phyloP scores from a whole-genome alignment of 2,329 filamentous ascomycete species.

The Fusarium duplospermum region DNA sequence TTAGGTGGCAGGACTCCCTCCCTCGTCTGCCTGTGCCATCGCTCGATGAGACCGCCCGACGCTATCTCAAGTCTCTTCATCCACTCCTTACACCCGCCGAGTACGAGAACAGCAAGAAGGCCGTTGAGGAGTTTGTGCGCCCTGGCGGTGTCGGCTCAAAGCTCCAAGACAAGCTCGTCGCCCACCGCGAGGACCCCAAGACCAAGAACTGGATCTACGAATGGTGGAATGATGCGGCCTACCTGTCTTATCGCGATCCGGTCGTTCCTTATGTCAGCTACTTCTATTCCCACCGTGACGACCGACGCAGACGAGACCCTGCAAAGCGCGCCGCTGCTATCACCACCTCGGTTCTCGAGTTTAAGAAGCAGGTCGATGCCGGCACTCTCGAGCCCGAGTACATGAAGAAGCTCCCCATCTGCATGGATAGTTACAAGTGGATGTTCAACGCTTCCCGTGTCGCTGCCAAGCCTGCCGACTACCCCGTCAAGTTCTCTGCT shows the following conservation, averaged over 20 bases:
- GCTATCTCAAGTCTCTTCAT: conserved; percentile 84
- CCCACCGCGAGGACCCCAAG: conserved; percentile 81
- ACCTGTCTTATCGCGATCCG: conserved; percentile 92
- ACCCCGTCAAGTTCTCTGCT: conserved; percentile 82
- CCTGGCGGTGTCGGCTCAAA: conserved; percentile 85
- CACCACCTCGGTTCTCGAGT: conserved; percentile 85
- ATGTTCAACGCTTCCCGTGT: conserved; percentile 98
- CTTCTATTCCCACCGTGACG: conserved; percentile 98
- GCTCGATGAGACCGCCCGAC: conserved; percentile 82
- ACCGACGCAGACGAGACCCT: conserved; percentile 86
- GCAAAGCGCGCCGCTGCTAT: conserved; percentile 94
- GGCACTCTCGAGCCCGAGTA: conserved; percentile 94
- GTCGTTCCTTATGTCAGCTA: conserved; percentile 98
- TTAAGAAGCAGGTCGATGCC: conserved; percentile 90
- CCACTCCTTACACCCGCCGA: conserved; percentile 77
- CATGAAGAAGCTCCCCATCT: conserved; percentile 97
- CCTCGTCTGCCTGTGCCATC: conserved; percentile 82
- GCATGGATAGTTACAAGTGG: conserved; percentile 98
- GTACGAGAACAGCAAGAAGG: conserved; percentile 79
- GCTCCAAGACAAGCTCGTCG: conserved; percentile 89
- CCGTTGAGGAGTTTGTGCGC: conserved; percentile 87
- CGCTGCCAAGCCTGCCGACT: conserved; percentile 83
- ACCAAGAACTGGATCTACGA: conserved; percentile 95
- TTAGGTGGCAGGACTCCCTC: conserved; percentile 88
- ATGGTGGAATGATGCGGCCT: conserved; percentile 98